phyloP scores from a whole-genome alignment of 257 asterid genomes.

The Handroanthus guayacan region DNA sequence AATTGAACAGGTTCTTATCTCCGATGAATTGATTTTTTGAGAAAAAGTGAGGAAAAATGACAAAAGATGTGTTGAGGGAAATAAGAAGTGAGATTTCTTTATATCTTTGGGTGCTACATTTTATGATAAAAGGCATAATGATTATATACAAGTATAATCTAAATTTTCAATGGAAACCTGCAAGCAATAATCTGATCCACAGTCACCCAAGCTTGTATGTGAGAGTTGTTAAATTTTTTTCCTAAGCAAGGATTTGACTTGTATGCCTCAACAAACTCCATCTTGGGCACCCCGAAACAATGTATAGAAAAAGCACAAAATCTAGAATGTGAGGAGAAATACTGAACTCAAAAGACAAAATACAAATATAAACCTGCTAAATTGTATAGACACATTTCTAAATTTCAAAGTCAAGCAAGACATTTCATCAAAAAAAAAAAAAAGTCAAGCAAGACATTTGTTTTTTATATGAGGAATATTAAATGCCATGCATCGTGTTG shows the following conservation, averaged over 20 bases:
- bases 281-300: slow-evolving; percentile 90
- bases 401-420: slow-evolving; percentile 30
- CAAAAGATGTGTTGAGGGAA: too few species aligned
- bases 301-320: slow-evolving; percentile 31
- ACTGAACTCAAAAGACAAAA: too few species aligned
- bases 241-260: slow-evolving; percentile 87
- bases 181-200: slow-evolving; percentile 88
- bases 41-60: too few species aligned
- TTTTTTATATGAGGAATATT: too few species aligned
- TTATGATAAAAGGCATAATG: too few species aligned
- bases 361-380: neutral
- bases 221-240: slow-evolving; percentile 85
- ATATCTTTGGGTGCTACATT: too few species aligned
- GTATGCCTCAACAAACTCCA: slow-evolving; percentile 81
- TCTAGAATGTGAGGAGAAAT: slow-evolving; percentile 14
- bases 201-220: slow-evolving; percentile 88
- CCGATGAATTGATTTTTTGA: too few species aligned
- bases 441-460: neutral
- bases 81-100: too few species aligned
- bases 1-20: too few species aligned
- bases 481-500: too few species aligned
- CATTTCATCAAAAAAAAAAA: slow-evolving; percentile 7
- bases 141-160: too few species aligned
- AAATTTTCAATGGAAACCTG: too few species aligned
- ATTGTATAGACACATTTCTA: slow-evolving; percentile 24